Evolutionary conservation across 164 flowering plant genomes (phyloP), one percentile per base, ranked within the genome.

Genomic region (Euptelea pleiosperma): DNA sequence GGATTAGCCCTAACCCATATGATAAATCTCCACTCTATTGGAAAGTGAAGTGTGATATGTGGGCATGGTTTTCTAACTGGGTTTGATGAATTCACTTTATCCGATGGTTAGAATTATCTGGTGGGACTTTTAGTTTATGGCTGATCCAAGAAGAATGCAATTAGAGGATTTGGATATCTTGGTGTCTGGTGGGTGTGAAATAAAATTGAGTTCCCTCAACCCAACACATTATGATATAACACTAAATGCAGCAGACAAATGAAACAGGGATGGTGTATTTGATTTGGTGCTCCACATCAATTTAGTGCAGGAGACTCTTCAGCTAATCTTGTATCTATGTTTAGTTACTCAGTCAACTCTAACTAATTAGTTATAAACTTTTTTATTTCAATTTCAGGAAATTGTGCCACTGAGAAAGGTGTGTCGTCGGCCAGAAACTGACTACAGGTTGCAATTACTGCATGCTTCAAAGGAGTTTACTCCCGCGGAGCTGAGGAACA

Each of bases 401-500:
- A 85, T 92, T 55, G 98, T 89, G 56, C 96, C 86, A 0, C 70
- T 92, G 41, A 73, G 84, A 63, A 92, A 92, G 79, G 74, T 92
- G 21, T 92, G 98, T 53, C 95, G 98, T 41, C 80, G 98, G 61
- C 96, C 98, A 14, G 98, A 92, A 69, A 89, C 96, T 58, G 93
- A 92, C 73, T 75, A 85, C 60, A 75, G 98, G 65, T 60, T 92
- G 80, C 94, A 82, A 58, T 86, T 76, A 56, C 83, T 91, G 37
- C 83, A 86, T 76, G 80, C 82, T 40, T 57, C 72, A 37, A 85
- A 73, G 60, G 82, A 78, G 5, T 40, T 68, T 43, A 68, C 68
- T 10, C 28, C 67, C 1, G 5, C 56, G 6, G 83, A 77, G 33
- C 77, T 58, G 56, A 77, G 67, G 50, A 80, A 74, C 61, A 40